Evolutionary conservation across 257 asterid species (phyloP).

Genomic region (Solanum bukasovii): DNA sequence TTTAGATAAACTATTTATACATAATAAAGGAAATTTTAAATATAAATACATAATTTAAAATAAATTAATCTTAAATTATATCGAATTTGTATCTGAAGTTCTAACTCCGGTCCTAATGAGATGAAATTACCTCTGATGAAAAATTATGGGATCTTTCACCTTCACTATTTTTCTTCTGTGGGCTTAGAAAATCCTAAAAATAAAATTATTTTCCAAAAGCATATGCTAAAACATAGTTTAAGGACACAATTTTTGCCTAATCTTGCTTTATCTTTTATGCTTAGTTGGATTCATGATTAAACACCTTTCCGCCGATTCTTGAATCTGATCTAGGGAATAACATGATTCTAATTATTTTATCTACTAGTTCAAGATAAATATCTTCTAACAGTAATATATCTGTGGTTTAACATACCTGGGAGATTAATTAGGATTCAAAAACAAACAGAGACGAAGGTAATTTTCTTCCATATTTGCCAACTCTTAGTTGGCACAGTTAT

Average conservation of each 20-base stretch:
- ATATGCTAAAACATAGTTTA: background rate
- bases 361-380: background rate
- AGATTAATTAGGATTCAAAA: background rate
- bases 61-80: background rate
- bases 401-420: background rate
- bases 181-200: background rate
- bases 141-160: background rate
- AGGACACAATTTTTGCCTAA: background rate
- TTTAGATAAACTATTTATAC: background rate
- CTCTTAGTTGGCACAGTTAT: background rate
- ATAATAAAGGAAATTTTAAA: background rate
- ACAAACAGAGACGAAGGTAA: background rate
- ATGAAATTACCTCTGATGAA: background rate
- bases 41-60: background rate
- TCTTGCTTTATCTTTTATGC: background rate
- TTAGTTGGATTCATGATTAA: background rate
- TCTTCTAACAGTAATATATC: background rate
- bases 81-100: background rate
- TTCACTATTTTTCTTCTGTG: background rate
- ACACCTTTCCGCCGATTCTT: background rate
- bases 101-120: background rate
- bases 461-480: background rate
- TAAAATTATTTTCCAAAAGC: background rate
- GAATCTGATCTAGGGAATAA: background rate
- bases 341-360: background rate